Evolutionary conservation across 2,329 filamentous ascomycete genomes (phyloP), one percentile per base, ranked within the genome.

Genomic region (Dothistroma pini): DNA sequence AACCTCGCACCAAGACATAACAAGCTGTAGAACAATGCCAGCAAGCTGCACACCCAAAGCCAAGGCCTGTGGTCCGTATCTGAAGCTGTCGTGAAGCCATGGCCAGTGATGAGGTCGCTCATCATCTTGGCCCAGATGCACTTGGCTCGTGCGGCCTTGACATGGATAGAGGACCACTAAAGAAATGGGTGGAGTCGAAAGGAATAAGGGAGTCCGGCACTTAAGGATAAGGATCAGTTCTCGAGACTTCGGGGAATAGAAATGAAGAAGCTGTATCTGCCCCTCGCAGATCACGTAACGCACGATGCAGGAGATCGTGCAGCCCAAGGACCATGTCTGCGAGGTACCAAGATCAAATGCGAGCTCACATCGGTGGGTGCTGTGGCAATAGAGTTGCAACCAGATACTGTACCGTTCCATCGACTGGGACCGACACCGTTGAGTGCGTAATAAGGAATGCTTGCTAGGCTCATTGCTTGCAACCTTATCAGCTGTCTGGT

Each of bases 21-120:
- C 35, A 68, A 47, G 60, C 62, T 65, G 62, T 68, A 68, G 22
- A 68, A 56, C 44, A 68, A 53, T 21, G 62, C 53, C 35, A 68
- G 55, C 7, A 68, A 41, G 12, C 57, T 59, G n/a, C 62, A 59
- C 4, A 65, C 62, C 66, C 66, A 68, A 16, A 68, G 34, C 66
- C 66, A 68, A n/a, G 62, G 47, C 12, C 66, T 59, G 31, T 62
- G 57, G 41, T 68, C 64, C 57, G 22, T 54, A n/a, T 60, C 58
- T 10, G 60, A 62, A 19, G 62, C 32, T 11, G 66, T 66, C 29
- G 44, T 51, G 48, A 68, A 66, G 16, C 66, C 66, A 53, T 56
- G 57, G 41, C 55, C 41, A 19, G 41, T 44, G 54, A 19, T 38
- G 14, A 44, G 41, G 47, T 58, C 56, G 25, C 31, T 47, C 56